These are phyloP conservation scores for Spathaspora arborariae DNA, from an alignment of 805 yeast genomes.

Conservation along the genomic window DNA sequence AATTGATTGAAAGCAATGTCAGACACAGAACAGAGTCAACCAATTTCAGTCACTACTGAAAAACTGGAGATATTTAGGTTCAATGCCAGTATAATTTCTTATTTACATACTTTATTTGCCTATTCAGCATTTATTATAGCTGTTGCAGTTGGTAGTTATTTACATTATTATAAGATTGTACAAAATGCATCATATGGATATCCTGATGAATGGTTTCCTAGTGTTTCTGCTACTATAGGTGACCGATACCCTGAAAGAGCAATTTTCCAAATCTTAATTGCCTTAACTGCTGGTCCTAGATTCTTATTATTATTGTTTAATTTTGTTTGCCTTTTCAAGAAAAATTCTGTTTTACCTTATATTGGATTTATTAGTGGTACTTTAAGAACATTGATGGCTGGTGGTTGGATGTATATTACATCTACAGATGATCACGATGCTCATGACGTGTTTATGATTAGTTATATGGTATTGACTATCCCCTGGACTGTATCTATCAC, in stretches of 20 bases:
- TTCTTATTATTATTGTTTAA: conserved; percentile 58
- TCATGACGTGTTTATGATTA: conserved; percentile 94
- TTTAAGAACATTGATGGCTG: conserved; percentile 89
- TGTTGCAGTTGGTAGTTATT: conserved; percentile 62
- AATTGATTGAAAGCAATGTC: conserved; percentile 2
- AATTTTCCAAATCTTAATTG: conserved; percentile 85
- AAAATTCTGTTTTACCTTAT: conserved; percentile 32
- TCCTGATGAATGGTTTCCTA: conserved; percentile 98
- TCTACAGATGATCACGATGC: conserved; percentile 96
- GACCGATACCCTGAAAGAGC: conserved; percentile 96
- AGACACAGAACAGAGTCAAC: conserved; percentile 1
- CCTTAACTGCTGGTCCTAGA: conserved; percentile 90
- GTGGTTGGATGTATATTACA: conserved; percentile 98
- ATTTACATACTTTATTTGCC: conserved; percentile 72
- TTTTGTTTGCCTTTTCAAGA: conserved; percentile 43
- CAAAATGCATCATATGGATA: conserved; percentile 82
- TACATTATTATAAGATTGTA: conserved; percentile 88
- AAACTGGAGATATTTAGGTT: conserved; percentile 22
- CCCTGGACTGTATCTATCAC: conserved; percentile 83
- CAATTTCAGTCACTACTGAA: not conserved
- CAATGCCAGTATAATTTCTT: conserved; percentile 65
- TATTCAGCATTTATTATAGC: conserved; percentile 73
- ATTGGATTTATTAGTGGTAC: conserved; percentile 60
- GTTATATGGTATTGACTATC: conserved; percentile 80
- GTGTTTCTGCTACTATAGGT: conserved; percentile 95